Evolutionary conservation across 352 stramenopile genomes (phyloP), one percentile per base, ranked within the genome.

Genomic region (Globisporangium iwayamae): DNA sequence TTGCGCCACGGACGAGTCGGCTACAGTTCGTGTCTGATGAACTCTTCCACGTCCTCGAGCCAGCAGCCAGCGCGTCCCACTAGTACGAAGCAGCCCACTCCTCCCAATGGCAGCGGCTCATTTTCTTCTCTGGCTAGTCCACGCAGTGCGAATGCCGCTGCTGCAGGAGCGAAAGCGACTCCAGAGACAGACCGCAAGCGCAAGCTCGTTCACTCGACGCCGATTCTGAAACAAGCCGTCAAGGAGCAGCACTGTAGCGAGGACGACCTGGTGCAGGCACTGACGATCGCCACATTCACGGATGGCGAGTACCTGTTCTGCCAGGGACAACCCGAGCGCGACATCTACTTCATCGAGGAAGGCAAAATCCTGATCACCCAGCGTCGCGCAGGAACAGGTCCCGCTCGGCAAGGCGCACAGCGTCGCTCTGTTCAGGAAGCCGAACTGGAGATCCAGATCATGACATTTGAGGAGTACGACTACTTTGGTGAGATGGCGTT

Each of bases 401-500:
- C 52, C 18, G 22, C 55, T 0, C 65, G 68, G 53, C 48, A 67
- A 36, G 68, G 47, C 38, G 65, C 51, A 0, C 78, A 67, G 2
- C 68, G 72, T 9, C 71, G 75, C 13, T 85, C 79, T 10, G 59
- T 83, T 3, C 56, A 73, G 46, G 77, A 84, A 51, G 75, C 74
- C 6, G 77, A 84, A 28, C 68, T 79, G 57, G 76, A 90, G 63
- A 75, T 84, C 25, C 77, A 89, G 48, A 65, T 89, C 22, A 72
- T 83, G 56, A 74, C 70, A 28, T 70, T 79, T 38, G 69, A 86
- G 28, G 73, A 80, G 34, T 60, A 71, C 53, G 81, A 89, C 52
- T 90, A 90, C 64, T 94, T 92, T 64, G 83, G 83, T 8, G 81
- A 91, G 61, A 68, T 91, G 50, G 66, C 75, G 7, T 57, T 89